A percentile compares a stretch with the other conserved stretches of the same genome.
Evolutionary conservation across 2,329 filamentous ascomycete genomes (phyloP).

Genomic region (Aureobasidium sp.): DNA sequence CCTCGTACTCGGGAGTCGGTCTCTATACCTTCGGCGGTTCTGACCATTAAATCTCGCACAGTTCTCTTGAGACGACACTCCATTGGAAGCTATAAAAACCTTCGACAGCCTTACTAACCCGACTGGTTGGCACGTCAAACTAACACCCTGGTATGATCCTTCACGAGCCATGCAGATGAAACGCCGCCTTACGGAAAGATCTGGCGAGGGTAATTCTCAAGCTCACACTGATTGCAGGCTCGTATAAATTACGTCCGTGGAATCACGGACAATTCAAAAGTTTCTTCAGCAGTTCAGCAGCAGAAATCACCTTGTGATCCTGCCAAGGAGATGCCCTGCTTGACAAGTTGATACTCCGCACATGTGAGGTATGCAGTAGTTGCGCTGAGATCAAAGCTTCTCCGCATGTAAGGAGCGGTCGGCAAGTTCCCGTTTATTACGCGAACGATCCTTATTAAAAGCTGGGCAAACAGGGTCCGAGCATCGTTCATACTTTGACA

Average conservation of each 20-base stretch:
- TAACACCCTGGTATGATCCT: not conserved
- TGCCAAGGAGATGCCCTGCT: not conserved
- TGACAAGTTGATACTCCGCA: not conserved
- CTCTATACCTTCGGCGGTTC: not conserved
- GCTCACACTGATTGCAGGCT: not conserved
- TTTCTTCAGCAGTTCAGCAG: not conserved
- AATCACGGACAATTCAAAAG: not conserved
- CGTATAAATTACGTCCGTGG: not conserved
- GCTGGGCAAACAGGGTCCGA: not conserved
- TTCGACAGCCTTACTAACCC: not conserved
- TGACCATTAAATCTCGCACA: not conserved
- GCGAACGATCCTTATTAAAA: not conserved
- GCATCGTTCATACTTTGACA: not conserved
- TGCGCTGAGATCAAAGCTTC: conserved; percentile 4
- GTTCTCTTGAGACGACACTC: too few relatives aligned
- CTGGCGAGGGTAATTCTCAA: not conserved
- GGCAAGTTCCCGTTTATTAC: not conserved
- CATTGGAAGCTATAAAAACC: not conserved
- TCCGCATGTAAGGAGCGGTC: not conserved
- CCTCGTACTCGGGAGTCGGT: not conserved
- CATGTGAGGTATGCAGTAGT: not conserved
- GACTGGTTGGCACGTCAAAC: not conserved
- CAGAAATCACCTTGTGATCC: not conserved
- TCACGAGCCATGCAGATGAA: not conserved
- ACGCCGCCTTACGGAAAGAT: not conserved